These are phyloP conservation scores for Sordaria brevicollis DNA, from an alignment of 495 filamentous ascomycete species.

Conservation along the genomic window DNA sequence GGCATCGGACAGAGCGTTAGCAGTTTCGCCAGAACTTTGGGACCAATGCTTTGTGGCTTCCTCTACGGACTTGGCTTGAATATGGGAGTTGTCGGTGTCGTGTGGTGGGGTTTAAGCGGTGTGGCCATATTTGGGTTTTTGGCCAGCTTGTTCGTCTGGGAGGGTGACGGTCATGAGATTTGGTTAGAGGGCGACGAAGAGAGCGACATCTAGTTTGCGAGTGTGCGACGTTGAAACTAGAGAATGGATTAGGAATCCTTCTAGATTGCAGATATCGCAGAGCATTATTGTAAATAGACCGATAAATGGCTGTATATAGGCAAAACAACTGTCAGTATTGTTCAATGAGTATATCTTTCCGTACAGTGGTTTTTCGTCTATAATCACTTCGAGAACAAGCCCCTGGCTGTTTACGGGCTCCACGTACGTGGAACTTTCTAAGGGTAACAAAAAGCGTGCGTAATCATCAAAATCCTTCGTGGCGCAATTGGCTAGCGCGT, in stretches of 20 bases:
- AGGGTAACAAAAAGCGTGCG: not conserved
- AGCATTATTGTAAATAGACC: too few species aligned
- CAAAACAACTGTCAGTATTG: too few species aligned
- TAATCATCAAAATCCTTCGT: not conserved
- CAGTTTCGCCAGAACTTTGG: constrained; percentile 60
- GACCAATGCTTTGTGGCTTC: constrained; percentile 60
- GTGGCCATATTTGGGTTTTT: constrained; percentile 52
- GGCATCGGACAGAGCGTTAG: constrained; percentile 69
- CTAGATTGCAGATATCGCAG: too few species aligned
- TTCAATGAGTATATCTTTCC: too few species aligned
- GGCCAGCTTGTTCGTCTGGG: constrained; percentile 56
- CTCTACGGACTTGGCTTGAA: constrained; percentile 62
- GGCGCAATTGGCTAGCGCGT: not conserved
- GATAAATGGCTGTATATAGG: too few species aligned
- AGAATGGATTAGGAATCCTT: too few species aligned
- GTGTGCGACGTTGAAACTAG: not conserved
- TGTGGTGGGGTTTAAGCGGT: constrained; percentile 62
- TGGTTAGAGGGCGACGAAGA: constrained; percentile 57
- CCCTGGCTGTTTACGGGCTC: too few species aligned
- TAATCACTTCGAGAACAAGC: not conserved
- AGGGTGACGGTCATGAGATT: constrained; percentile 66
- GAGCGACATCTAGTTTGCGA: constrained; percentile 13
- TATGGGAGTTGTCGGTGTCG: constrained; percentile 61
- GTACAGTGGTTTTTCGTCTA: not conserved
- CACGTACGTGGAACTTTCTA: not conserved